These are phyloP conservation scores for Colletotrichum sp. DNA, from an alignment of 2,329 filamentous ascomycete species.

Conservation along the genomic window DNA sequence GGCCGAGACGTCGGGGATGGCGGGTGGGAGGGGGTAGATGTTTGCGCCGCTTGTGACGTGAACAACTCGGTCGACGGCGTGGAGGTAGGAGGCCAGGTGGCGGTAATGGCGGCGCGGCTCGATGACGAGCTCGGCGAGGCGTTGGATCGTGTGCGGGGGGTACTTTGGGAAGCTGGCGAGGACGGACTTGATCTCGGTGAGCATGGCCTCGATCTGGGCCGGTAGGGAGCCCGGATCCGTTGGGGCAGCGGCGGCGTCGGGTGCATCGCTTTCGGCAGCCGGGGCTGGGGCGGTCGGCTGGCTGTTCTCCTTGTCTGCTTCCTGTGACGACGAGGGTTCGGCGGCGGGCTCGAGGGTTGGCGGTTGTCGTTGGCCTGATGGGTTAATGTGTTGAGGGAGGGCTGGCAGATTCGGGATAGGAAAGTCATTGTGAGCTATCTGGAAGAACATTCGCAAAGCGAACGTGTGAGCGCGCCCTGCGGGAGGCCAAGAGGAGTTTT, in stretches of 20 bases:
- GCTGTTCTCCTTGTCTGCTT: conserved; percentile 73
- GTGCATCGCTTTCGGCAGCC: conserved; percentile 31
- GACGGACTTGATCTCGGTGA: conserved; percentile 64
- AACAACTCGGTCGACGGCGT: conserved; percentile 88
- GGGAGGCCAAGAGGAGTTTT: conserved; percentile 42
- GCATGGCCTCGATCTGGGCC: conserved; percentile 65
- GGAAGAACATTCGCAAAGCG: conserved; percentile 7
- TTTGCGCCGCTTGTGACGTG: conserved; percentile 85
- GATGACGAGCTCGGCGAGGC: conserved; percentile 85
- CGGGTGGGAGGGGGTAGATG: conserved; percentile 81
- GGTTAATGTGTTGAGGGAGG: conserved; percentile 41
- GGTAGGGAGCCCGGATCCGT: conserved; percentile 60
- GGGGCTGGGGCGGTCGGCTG: conserved; percentile 39
- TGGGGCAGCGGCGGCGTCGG: conserved; percentile 40
- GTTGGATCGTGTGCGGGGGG: conserved; percentile 92
- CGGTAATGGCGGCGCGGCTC: conserved; percentile 80
- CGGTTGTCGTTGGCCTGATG: conserved; percentile 40
- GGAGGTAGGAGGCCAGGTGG: conserved; percentile 82
- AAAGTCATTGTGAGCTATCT: conserved; percentile 81
- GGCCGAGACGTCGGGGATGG: conserved; percentile 62
- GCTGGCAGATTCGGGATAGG: conserved; percentile 68
- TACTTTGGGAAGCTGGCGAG: conserved; percentile 73
- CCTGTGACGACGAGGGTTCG: conserved; percentile 51
- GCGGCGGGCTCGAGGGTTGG: conserved; percentile 42
- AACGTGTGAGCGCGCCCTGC: conserved; percentile 10